Evolutionary conservation across 441 rosid genomes (phyloP), one percentile per base, ranked within the genome.

Genomic region (Syzygium syzygioides): DNA sequence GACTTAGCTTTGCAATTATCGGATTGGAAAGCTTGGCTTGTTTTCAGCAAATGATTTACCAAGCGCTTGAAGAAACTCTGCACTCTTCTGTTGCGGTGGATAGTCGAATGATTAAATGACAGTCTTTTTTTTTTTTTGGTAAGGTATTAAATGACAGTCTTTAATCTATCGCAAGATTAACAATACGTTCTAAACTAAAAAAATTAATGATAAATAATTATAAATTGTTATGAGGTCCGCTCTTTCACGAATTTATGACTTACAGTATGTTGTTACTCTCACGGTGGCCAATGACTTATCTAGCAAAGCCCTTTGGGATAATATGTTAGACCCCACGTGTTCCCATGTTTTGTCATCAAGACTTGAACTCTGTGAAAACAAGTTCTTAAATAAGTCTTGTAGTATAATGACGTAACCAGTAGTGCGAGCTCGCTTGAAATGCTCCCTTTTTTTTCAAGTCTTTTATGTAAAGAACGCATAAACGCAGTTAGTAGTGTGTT

Each of bases 391-490:
- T 57, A 26, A 28, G 28, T 25, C n/a, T 57, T 4, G n/a, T 13
- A 13, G 23, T 34, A 48, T 34, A 34, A 68, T 34, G 45, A 6
- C 14, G 28, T 26, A 68, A 20, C 5, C 11, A 9, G 26, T 20
- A 37, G 48, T 76, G 52, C 10, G 20, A 64, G 41, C 20, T 62
- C 34, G 1, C 71, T 62, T 62, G 34, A 62, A n/a, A 14, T 6
- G 15, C 34, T 62, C 68, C 6, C 48, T 45, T 45, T 57, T 7
- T 55, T 55, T 30, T 62, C 0, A 0, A 62, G 34, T n/a, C 9
- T 62, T 62, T 62, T 62, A 28, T 60, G 3, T 60, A n/a, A 62
- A 32, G 34, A 62, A 60, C 1, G 2, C n/a, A 14, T 14, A 28
- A 60, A 60, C 6, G 18, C 34, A 14, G 15, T 62, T 14, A 62